Evolutionary conservation across 2,329 filamentous ascomycete species (phyloP).

Genomic region (Botrytis squamosa): DNA sequence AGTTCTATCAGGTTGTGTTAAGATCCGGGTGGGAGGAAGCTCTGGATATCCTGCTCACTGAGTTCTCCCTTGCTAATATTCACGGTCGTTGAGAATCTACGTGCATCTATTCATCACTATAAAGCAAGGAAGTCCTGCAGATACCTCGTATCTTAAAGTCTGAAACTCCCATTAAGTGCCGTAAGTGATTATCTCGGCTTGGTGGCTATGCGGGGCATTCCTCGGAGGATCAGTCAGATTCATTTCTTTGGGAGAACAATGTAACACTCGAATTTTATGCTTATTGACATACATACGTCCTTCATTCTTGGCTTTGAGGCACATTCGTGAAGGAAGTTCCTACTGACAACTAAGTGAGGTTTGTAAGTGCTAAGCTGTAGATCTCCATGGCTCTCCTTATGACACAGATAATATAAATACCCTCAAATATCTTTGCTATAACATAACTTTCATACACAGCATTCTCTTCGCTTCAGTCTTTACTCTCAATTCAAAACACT

Average conservation of each 20-base stretch:
- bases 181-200: background rate
- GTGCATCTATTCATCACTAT: background rate
- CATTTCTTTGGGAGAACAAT: background rate
- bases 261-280: background rate
- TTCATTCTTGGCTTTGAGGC: background rate
- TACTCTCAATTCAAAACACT: background rate
- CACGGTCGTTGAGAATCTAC: rapidly evolving
- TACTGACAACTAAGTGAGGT: background rate
- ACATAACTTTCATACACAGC: background rate
- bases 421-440: background rate
- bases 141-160: background rate
- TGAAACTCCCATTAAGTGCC: background rate
- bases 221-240: background rate
- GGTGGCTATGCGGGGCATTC: slow-evolving; percentile 2
- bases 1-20: no score
- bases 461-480: background rate
- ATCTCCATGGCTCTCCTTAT: background rate
- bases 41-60: background rate
- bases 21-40: rapidly evolving
- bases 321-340: background rate
- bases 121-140: background rate
- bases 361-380: background rate
- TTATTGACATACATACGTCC: background rate
- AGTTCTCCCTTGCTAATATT: background rate
- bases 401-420: background rate